A percentile compares a stretch with the other conserved stretches of the same genome.
phyloP scores from a whole-genome alignment of 805 yeast species.

The Candida morakotiae region DNA sequence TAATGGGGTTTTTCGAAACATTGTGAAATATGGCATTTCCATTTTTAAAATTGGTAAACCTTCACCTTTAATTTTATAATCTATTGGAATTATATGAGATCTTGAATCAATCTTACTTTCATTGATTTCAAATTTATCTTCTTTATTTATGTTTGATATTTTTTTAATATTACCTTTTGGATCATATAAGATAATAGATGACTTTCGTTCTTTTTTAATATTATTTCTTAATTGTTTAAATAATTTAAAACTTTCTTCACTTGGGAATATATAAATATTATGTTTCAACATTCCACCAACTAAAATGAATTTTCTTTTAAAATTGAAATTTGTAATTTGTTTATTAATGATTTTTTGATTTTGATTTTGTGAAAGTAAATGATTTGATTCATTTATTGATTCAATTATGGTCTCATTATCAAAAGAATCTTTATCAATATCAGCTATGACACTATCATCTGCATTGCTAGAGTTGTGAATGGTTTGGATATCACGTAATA shows the following conservation, averaged over 20 bases:
- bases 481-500: too few species aligned
- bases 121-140: slow-evolving; percentile 2
- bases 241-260: slow-evolving; percentile 21
- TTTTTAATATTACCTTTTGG: slow-evolving; percentile 15
- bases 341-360: slow-evolving; percentile 16
- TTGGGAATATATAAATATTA: slow-evolving; percentile 25
- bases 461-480: too few species aligned
- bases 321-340: slow-evolving; percentile 17
- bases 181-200: slow-evolving; percentile 18
- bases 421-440: neutral
- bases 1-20: slow-evolving; percentile 32
- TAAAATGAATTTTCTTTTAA: slow-evolving; percentile 27
- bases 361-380: too few species aligned
- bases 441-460: neutral
- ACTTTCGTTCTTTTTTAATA: slow-evolving; percentile 18
- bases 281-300: slow-evolving; percentile 30
- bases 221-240: slow-evolving; percentile 24
- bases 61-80: slow-evolving; percentile 24
- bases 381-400: neutral
- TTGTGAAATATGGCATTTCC: slow-evolving; percentile 32
- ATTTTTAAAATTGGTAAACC: slow-evolving; percentile 37
- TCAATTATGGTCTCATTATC: slow-evolving; percentile 11
- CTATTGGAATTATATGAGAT: slow-evolving; percentile 29
- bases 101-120: slow-evolving; percentile 21
- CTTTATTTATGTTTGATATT: slow-evolving; percentile 7